Evolutionary conservation across 2,329 filamentous ascomycete genomes (phyloP), one percentile per base, ranked within the genome.

Genomic region (Juglanconis oblonga): DNA sequence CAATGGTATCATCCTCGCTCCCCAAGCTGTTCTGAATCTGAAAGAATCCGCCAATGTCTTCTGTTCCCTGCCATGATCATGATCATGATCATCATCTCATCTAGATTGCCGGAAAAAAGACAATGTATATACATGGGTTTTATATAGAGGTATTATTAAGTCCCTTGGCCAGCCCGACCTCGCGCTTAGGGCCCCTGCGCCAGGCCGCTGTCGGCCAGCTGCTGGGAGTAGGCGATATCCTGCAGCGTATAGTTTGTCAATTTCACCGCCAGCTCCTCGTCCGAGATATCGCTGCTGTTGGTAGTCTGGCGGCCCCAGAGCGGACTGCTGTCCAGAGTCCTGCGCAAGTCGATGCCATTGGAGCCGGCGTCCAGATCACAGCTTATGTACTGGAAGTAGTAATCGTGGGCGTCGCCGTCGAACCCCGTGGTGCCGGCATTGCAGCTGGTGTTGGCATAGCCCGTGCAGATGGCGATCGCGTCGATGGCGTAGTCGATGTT

Each of bases 371-470:
- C 74, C 11, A 72, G 64, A 10, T 45, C 51, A n/a, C 61, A 63
- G 36, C 58, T 55, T 51, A 81, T 78, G 24, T 68, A 58, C 58
- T 72, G 71, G 62, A 86, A 76, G 72, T 87, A 87, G 66, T 75
- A 71, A 17, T 67, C 36, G 69, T 87, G 84, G 2, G 81, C 74
- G 4, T 67, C 55, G 38, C 76, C 62, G 62, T 83, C 72, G 44
- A 84, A 67, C 1, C 77, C 78, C 2, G 70, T 59, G 0, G 77
- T 79, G 38, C 77, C 77, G n/a, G 67, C 82, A 66, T 85, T 86
- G 73, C 84, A 86, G 40, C 59, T 47, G 10, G 72, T 67, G 68
- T 79, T 84, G 31, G 72, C 72, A 59, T 73, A 75, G 62, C 84
- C 84, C 13, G 70, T 60, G 73, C 83, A 86, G 31, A 80, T 71